Evolutionary conservation across 306 rosid genomes (phyloP), one percentile per base, ranked within the genome.

Genomic region (Abrus precatorius): DNA sequence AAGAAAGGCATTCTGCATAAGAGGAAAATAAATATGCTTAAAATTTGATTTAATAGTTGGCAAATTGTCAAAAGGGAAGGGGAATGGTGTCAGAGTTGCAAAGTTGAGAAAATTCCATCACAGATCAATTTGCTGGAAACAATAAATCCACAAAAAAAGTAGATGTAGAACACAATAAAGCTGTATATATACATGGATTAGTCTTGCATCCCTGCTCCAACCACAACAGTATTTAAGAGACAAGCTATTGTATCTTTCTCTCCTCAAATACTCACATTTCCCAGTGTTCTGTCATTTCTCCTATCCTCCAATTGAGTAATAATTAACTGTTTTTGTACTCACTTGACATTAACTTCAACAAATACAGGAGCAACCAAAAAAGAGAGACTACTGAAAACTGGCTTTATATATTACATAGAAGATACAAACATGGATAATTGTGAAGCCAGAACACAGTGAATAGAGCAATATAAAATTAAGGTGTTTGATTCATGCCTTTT

Each of bases 1-100:
- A 38, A 91, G 90, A 69, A 86, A 33, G 12, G 67, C 30, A 79
- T 85, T 88, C 92, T 91, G 85, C 75, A 74, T 36, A 36, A 36
- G 4, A 36, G 40, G 40, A 36, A 36, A 2, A 36, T 55, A 40
- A 56, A 63, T 28, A 71, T n/a, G 14, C 36, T 34, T 56, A 40
- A 20, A 43, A 29, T 66, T 74, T 52, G 50, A 59, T 68, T 60
- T 33, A 7, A 69, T 33, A 20, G 33, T 69, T 40, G 5, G 34
- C 29, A 1, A 27, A 67, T 67, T 43, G 41, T 4, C 9, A 20
- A 5, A 2, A 14, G 30, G 1, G 40, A 4, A 9, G 10, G 10
- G 28, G 2, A 60, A 60, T 20, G 60, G 62, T 20, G 66, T 52
- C 12, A 77, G 4, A 52, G 6, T 2, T 57, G 57, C 30, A n/a